A percentile compares a stretch with the other conserved stretches of the same genome.
phyloP scores from a whole-genome alignment of 2,329 filamentous ascomycete genomes.

The Bipolaris oryzae region DNA sequence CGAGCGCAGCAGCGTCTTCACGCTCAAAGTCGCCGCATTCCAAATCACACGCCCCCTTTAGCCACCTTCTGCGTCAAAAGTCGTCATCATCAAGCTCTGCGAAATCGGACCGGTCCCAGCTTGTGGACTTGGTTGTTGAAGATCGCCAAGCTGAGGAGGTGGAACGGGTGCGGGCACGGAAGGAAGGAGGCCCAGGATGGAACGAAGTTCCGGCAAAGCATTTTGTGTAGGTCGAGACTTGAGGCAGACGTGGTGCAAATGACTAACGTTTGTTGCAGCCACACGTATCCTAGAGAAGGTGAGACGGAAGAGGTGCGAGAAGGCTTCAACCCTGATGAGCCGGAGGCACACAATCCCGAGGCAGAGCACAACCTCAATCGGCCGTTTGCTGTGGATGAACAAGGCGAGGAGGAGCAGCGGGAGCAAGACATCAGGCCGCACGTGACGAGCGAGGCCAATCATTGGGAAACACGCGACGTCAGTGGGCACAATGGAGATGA shows the following conservation, averaged over 20 bases:
- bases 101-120: slow-evolving; percentile 65
- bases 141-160: slow-evolving; percentile 66
- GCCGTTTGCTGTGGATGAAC: slow-evolving; percentile 52
- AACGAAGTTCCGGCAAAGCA: slow-evolving; percentile 62
- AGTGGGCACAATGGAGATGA: slow-evolving; percentile 26
- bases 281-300: slow-evolving; percentile 54
- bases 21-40: slow-evolving; percentile 45
- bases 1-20: slow-evolving; percentile 44
- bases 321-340: slow-evolving; percentile 60
- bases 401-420: slow-evolving; percentile 42
- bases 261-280: slow-evolving; percentile 41
- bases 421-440: slow-evolving; percentile 44
- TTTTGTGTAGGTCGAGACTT: slow-evolving; percentile 56
- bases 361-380: slow-evolving; percentile 52
- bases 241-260: neutral
- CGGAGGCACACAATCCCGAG: slow-evolving; percentile 52
- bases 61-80: slow-evolving; percentile 53
- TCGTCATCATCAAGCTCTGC: slow-evolving; percentile 55
- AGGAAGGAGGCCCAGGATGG: slow-evolving; percentile 67
- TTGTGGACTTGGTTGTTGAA: slow-evolving; percentile 71
- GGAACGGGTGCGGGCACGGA: slow-evolving; percentile 66
- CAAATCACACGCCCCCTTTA: slow-evolving; percentile 42
- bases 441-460: slow-evolving; percentile 51
- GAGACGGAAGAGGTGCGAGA: slow-evolving; percentile 59
- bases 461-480: slow-evolving; percentile 52